These are phyloP conservation scores for Echium plantagineum DNA, from an alignment of 257 asterid genomes.

Conservation along the genomic window DNA sequence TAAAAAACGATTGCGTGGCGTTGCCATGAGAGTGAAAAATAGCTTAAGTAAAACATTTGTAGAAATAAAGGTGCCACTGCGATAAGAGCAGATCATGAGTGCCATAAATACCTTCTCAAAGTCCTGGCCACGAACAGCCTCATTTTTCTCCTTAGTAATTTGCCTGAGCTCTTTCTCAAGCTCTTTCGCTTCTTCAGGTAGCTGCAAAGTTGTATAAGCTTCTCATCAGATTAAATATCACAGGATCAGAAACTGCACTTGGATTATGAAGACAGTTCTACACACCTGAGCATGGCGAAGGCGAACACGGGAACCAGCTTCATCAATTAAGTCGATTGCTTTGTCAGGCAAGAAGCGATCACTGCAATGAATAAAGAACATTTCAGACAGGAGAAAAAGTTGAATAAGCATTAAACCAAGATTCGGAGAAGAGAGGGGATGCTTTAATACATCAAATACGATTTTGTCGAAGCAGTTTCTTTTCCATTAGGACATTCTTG, in stretches of 20 bases:
- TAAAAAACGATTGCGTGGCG: no score
- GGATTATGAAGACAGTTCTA: conserved; percentile 10
- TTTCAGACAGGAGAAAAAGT: conserved; percentile 1
- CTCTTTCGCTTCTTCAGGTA: conserved; percentile 97
- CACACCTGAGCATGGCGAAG: conserved; percentile 66
- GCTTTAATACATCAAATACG: not conserved
- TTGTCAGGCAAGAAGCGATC: conserved; percentile 42
- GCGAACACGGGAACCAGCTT: conserved; percentile 39
- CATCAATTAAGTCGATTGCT: conserved; percentile 45
- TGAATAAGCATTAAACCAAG: not conserved
- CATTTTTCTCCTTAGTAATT: conserved; percentile 93
- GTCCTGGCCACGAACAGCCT: conserved; percentile 89
- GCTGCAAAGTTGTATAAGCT: conserved; percentile 34
- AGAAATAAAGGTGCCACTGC: no score
- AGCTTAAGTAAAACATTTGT: not conserved
- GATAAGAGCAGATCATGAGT: not conserved
- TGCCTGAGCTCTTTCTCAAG: conserved; percentile 95
- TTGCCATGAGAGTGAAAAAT: not conserved
- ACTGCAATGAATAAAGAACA: conserved; percentile 14
- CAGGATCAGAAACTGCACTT: conserved; percentile 1
- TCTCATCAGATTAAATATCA: conserved; percentile 7
- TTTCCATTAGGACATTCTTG: no score
- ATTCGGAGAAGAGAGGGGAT: not conserved
- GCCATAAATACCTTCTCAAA: conserved; percentile 63
- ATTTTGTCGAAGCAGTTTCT: not conserved